A percentile compares a stretch with the other conserved stretches of the same genome.
phyloP scores from a whole-genome alignment of 2,329 filamentous ascomycete genomes.

The Sclerotiophoma versabilis region DNA sequence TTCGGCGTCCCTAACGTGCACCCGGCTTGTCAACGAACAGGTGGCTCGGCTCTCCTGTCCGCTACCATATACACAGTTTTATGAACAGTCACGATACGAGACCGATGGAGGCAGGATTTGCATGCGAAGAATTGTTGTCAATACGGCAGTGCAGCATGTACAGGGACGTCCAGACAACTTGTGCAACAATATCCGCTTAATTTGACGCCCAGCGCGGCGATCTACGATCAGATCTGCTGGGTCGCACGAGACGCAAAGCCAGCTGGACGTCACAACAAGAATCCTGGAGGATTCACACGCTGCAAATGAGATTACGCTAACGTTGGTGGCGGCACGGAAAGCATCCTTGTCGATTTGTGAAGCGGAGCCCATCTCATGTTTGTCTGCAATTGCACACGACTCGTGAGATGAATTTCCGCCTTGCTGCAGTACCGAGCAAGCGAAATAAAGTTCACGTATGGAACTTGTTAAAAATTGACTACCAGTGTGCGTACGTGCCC shows the following conservation, averaged over 20 bases:
- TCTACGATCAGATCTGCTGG: background rate
- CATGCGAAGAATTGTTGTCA: background rate
- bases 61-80: background rate
- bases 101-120: background rate
- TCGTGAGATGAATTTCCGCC: background rate
- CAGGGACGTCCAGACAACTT: background rate
- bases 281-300: conserved; percentile 13
- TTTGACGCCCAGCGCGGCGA: background rate
- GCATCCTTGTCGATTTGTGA: conserved; percentile 6
- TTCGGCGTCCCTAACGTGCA: conserved; percentile 3
- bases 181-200: background rate
- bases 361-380: background rate
- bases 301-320: conserved; percentile 12
- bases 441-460: background rate
- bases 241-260: conserved; percentile 11
- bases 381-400: background rate
- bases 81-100: background rate
- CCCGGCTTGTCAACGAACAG: conserved; percentile 2
- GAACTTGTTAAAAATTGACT: background rate
- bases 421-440: background rate
- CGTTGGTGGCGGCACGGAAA: conserved; percentile 12
- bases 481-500: conserved; percentile 6
- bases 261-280: conserved; percentile 9
- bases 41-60: conserved; percentile 5
- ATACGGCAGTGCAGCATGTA: background rate